Base-by-base conservation (phyloP, 1,284 basidiomycete genomes). In the Somion occarium region DNA sequence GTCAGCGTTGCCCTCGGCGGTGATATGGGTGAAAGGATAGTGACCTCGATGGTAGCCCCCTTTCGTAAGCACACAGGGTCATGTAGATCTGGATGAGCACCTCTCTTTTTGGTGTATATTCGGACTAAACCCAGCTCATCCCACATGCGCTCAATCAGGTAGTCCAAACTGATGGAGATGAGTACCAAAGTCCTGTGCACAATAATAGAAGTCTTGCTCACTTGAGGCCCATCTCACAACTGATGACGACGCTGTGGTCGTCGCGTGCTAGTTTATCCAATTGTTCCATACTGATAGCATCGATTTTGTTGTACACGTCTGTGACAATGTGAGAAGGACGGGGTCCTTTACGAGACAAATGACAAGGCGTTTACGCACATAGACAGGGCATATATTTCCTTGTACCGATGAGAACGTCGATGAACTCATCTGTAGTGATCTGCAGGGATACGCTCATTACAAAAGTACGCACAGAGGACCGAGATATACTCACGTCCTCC, bases 301-400 rank as follows among this genome's bases (percentile, higher is more conserved):
- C 93, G 54, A 96, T 84, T 71, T 97, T 96, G 78, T 98, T 98
- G 74, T 96, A 97, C 7, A 95, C 93, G 65, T 96, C 95, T 79
- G 76, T 57, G 44, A 41, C 39, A 50, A 3, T 30, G 30, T 42
- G 19, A 12, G 18, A 18, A 46, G 25, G 19, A 22, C 24, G 13
- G 42, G 19, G 30, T 22, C 12, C 3, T 23, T 3, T 22, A 4
- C 19, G 19, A 38, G 13, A 15, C 15, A 18, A 18, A 12, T 5
- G 15, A 19, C 5, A 42, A 50, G n/a, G 9, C 46, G 27, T 43
- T 30, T 34, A 70, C 83, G 59, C 59, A 88, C 87, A 90, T 42
- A 91, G 75, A 64, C 93, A 96, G 5, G 93, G 93, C 1, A 97
- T 81, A 64, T 98, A 99, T 79, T 98, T 98, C 56, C 96, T 82